Conservation (phyloP, 2,329 filamentous ascomycete species). For the Epichloe uncinata region DNA sequence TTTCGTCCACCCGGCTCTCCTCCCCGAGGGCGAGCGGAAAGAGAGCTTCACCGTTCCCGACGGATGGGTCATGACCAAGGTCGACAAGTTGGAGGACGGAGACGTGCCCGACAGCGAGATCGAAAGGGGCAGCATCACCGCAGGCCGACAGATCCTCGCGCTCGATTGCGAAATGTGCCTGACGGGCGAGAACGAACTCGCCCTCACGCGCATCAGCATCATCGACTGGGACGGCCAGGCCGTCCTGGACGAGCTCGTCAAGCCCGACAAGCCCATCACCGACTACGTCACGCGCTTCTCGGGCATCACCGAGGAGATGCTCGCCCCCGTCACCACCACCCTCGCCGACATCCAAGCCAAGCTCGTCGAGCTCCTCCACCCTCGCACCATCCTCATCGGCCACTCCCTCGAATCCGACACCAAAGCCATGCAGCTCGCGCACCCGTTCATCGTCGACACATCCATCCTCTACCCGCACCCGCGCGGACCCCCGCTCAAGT, state of each 20-base stretch:
- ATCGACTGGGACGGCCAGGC: slow-evolving; percentile 74
- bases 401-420: slow-evolving; percentile 77
- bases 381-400: slow-evolving; percentile 61
- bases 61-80: slow-evolving; percentile 74
- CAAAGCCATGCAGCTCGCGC: slow-evolving; percentile 69
- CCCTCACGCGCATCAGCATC: slow-evolving; percentile 79
- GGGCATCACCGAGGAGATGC: slow-evolving; percentile 78
- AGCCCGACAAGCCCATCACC: slow-evolving; percentile 73
- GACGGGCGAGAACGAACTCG: slow-evolving; percentile 65
- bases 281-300: slow-evolving; percentile 90
- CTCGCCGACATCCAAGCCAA: slow-evolving; percentile 69
- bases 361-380: slow-evolving; percentile 58
- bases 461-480: slow-evolving; percentile 82
- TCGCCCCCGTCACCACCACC: slow-evolving; percentile 71
- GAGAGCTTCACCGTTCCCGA: slow-evolving; percentile 40
- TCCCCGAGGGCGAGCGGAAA: slow-evolving; percentile 42
- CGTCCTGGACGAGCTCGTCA: slow-evolving; percentile 82
- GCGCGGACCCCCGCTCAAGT: slow-evolving; percentile 78
- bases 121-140: slow-evolving; percentile 70
- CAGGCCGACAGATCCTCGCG: slow-evolving; percentile 63
- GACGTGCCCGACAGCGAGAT: slow-evolving; percentile 56
- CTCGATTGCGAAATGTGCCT: slow-evolving; percentile 98
- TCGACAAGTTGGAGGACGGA: slow-evolving; percentile 54
- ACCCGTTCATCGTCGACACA: slow-evolving; percentile 91
- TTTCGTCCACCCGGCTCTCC: slow-evolving; percentile 65